Evolutionary conservation across 805 yeast species (phyloP).

Genomic region (Nakazawaea pomicola): DNA sequence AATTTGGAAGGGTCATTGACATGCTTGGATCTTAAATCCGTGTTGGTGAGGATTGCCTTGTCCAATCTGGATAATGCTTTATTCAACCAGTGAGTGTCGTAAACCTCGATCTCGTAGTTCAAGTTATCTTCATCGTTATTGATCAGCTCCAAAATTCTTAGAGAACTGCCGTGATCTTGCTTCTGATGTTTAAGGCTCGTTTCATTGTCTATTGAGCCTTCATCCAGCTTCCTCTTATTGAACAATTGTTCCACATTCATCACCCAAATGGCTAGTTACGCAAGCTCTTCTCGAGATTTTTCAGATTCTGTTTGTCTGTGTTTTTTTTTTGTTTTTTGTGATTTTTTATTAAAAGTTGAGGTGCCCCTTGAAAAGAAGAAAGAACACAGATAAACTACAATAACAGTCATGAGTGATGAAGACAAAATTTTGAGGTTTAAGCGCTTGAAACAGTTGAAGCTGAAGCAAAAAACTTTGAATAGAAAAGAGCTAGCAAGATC

Average conservation of each 20-base stretch:
- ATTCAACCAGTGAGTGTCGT: conserved; percentile 6
- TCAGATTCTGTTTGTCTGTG: neutral
- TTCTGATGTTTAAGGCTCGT: neutral
- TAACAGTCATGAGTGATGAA: conserved; percentile 14
- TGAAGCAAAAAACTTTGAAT: conserved; percentile 16
- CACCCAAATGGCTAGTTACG: neutral
- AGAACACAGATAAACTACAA: too few species aligned
- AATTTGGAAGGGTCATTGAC: conserved; percentile 8
- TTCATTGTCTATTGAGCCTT: too few species aligned
- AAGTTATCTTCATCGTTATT: conserved; percentile 8
- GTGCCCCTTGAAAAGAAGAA: too few species aligned
- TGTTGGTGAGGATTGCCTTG: conserved; percentile 6
- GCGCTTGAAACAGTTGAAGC: conserved; percentile 14
- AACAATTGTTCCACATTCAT: conserved; percentile 9
- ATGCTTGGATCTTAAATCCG: conserved; percentile 7
- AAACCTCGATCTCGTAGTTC: conserved; percentile 7
- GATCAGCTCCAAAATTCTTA: conserved; percentile 4
- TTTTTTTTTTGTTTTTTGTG: neutral
- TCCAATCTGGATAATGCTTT: neutral
- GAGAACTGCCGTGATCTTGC: neutral
- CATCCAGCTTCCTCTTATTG: conserved; percentile 1
- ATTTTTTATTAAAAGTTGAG: neutral
- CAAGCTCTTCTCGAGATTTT: neutral
- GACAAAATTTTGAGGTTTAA: conserved; percentile 13
- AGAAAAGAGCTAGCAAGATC: conserved; percentile 33